Evolutionary conservation across 2,329 filamentous ascomycete species (phyloP), one percentile per base, ranked within the genome.

Genomic region (Fusarium sp.): DNA sequence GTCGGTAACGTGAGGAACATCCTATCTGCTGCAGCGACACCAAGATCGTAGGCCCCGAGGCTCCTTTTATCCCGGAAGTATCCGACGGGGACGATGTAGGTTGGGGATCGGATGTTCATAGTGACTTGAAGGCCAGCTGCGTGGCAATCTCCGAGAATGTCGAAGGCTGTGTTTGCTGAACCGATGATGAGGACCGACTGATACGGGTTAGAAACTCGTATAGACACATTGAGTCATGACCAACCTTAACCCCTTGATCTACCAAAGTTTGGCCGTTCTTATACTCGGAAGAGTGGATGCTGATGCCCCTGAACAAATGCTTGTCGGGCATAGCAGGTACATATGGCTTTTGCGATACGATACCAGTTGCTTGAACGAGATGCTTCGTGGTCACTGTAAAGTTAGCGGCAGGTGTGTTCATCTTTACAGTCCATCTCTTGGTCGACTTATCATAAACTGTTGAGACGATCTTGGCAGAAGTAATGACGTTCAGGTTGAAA

Each of bases 141-240:
- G 2, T 72, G 13, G 12, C 63, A 72, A 12, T 72, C 67, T 3
- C 41, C 52, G 4, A 72, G n/a, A 3, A 72, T 29, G 7, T 72
- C 67, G 9, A 72, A 72, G 2, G 54, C 69, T 0, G 70, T 70
- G 15, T 62, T 72, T 16, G 69, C 67, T 4, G 70, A 72, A 5
- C 66, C 70, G 15, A 70, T 29, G 0, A 72, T 15, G 10, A 68
- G 43, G 3, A 69, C 60, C 0, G 69, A 72, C 69, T 72, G 4
- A 3, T 5, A 2, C 3, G 0, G 5, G 9, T 72, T 44, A 72
- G 52, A 32, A 10, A 0, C 10, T 29, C n/a, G n/a, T 24, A 4
- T 15, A 3, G 0, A 16, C 0, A 2, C 0, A 5, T 11, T 8
- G 8, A 1, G 4, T 3, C 7, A 5, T 3, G 2, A 22, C 62